phyloP scores from a whole-genome alignment of 1,139 yeast species.

The Scheffersomyces segobiensis region DNA sequence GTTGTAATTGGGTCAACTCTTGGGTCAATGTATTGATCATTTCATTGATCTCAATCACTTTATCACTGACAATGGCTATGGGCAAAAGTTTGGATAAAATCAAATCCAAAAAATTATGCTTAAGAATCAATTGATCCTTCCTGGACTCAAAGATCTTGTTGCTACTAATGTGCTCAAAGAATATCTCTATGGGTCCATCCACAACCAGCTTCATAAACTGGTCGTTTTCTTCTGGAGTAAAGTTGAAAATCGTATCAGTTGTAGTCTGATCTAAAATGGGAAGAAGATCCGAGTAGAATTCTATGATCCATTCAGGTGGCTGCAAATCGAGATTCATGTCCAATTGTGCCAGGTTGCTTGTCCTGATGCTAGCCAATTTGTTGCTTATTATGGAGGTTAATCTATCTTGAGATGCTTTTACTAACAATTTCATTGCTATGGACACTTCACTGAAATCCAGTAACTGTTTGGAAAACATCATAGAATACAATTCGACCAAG shows the following conservation, averaged over 20 bases:
- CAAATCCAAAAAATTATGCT: conserved; percentile 61
- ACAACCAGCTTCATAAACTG: conserved; percentile 39
- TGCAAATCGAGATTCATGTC: conserved; percentile 51
- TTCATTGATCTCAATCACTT: conserved; percentile 39
- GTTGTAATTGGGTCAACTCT: conserved; percentile 43
- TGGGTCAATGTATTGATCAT: conserved; percentile 32
- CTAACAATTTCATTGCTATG: conserved; percentile 25
- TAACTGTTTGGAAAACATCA: conserved; percentile 63
- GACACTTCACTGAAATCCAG: conserved; percentile 19
- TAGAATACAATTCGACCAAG: conserved; percentile 63
- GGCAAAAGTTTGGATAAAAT: conserved; percentile 57
- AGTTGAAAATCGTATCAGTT: conserved; percentile 37
- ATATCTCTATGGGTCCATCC: conserved; percentile 50
- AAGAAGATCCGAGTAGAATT: conserved; percentile 52
- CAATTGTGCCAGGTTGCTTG: conserved; percentile 42
- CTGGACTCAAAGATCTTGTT: conserved; percentile 26
- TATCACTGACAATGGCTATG: conserved; percentile 37
- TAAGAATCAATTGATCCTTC: conserved; percentile 43
- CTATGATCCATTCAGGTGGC: conserved; percentile 75
- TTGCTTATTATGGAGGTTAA: conserved; percentile 40
- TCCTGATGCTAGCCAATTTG: conserved; percentile 41
- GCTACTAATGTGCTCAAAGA: conserved; percentile 33
- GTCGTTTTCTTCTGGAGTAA: conserved; percentile 32
- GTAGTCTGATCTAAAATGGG: conserved; percentile 49
- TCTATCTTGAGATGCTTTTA: conserved; percentile 38